Evolutionary conservation across 768 basidiomycete genomes (phyloP).

Genomic region (Cubamyces lactineus): DNA sequence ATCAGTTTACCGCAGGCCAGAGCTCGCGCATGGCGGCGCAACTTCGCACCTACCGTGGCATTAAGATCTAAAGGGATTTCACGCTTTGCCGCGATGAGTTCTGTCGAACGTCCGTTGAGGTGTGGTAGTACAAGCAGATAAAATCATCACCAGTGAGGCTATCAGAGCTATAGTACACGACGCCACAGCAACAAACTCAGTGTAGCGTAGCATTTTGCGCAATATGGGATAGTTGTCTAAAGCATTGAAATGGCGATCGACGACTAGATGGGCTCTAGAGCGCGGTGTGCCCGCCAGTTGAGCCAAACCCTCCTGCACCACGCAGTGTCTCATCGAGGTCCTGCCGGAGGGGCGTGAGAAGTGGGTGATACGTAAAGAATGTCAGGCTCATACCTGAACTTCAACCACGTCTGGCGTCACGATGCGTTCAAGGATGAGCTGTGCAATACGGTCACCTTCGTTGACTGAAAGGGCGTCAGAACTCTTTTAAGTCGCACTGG

Average conservation of each 20-base stretch:
- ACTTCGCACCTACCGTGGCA: constrained; percentile 48
- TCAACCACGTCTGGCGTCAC: constrained; percentile 84
- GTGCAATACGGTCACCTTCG: constrained; percentile 94
- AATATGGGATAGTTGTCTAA: no score
- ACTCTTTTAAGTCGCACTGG: not conserved
- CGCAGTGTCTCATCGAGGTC: constrained; percentile 84
- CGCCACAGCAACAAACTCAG: no score
- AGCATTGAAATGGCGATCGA: no score
- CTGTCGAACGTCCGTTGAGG: no score
- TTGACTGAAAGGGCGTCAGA: constrained; percentile 55
- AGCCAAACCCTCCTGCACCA: constrained; percentile 89
- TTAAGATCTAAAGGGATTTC: constrained; percentile 24
- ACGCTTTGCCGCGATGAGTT: no score
- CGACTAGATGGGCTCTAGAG: constrained; percentile 36
- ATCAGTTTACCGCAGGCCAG: constrained; percentile 49
- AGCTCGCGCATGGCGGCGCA: constrained; percentile 43
- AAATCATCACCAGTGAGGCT: not conserved
- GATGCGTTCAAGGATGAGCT: constrained; percentile 91
- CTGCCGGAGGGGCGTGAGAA: constrained; percentile 42
- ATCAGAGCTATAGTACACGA: not conserved
- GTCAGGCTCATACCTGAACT: constrained; percentile 64
- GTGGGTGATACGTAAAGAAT: not conserved
- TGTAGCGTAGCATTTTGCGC: no score
- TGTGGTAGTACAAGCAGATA: no score
- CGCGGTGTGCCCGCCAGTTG: constrained; percentile 83